Conservation (phyloP, 129 eudicot genomes). For the Sambucus nigra region DNA sequence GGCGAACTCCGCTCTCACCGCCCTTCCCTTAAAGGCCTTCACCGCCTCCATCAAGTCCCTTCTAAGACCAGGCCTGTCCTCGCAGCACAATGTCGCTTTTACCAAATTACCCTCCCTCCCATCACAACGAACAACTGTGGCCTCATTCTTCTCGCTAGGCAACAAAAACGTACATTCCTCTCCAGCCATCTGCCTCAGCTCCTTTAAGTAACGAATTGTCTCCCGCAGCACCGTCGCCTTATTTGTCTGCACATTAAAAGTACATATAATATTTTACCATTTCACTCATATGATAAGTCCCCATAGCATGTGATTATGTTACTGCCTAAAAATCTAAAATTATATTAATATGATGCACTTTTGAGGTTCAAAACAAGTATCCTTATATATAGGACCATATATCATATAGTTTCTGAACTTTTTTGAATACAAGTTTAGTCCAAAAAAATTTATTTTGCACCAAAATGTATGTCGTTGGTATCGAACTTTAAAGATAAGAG, state of each 20-base stretch:
- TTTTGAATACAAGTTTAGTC: neutral
- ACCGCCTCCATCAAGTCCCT: slow-evolving; percentile 33
- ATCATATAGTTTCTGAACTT: neutral
- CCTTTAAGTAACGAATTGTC: slow-evolving; percentile 33
- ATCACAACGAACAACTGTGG: slow-evolving; percentile 1
- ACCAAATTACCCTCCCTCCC: slow-evolving; percentile 7
- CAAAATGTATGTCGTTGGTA: neutral
- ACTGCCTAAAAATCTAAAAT: neutral
- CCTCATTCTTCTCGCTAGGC: slow-evolving; percentile 36
- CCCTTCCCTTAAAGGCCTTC: slow-evolving; percentile 23
- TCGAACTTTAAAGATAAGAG: no score
- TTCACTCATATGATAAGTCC: neutral
- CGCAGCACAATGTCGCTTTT: slow-evolving; percentile 40
- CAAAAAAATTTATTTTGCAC: neutral
- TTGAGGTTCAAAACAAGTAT: neutral
- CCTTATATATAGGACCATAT: neutral
- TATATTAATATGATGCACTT: neutral
- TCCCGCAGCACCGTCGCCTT: slow-evolving; percentile 52
- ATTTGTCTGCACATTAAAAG: slow-evolving; percentile 21
- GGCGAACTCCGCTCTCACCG: slow-evolving; percentile 38
- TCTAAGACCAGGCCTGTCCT: slow-evolving; percentile 35
- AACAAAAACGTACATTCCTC: slow-evolving; percentile 10
- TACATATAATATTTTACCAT: neutral
- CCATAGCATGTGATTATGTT: neutral
- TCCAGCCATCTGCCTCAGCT: slow-evolving; percentile 27